Conservation (phyloP, 164 flowering plant species). For the Aristolochia californica region DNA sequence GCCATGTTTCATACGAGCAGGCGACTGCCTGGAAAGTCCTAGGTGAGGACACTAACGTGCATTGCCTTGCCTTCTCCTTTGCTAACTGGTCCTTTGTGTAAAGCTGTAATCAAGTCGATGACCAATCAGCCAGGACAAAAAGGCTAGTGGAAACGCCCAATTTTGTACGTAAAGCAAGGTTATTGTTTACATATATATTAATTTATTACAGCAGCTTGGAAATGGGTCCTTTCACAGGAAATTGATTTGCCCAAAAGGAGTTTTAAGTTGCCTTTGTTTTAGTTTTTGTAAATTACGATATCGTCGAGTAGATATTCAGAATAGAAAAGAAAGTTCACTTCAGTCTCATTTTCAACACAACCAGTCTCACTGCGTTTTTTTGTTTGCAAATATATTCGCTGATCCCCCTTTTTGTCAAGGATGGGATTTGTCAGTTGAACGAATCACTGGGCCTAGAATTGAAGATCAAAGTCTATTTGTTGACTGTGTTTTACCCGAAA, state of each 20-base stretch:
- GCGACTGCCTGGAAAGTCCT: constrained; percentile 86
- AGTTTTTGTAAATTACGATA: too few relatives aligned
- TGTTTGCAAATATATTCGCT: too few relatives aligned
- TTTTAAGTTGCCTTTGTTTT: too few relatives aligned
- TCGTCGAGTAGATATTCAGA: too few relatives aligned
- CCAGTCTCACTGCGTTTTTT: too few relatives aligned
- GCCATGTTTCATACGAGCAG: constrained; percentile 73
- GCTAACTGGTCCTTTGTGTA: constrained; percentile 89
- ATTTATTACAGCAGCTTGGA: background rate
- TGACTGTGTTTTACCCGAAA: too few relatives aligned
- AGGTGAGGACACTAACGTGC: constrained; percentile 53
- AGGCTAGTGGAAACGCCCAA: background rate
- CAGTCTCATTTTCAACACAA: too few relatives aligned
- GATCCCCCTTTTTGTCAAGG: too few relatives aligned
- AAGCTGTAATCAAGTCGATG: constrained; percentile 1
- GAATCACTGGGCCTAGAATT: too few relatives aligned
- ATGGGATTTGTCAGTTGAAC: too few relatives aligned
- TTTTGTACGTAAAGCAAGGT: constrained; percentile 9
- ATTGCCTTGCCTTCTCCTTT: constrained; percentile 78
- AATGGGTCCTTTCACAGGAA: background rate
- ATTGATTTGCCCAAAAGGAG: background rate
- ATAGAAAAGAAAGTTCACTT: too few relatives aligned
- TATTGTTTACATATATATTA: constrained; percentile 7
- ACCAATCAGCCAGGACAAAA: background rate
- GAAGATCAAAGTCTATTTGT: too few relatives aligned